A percentile compares a stretch with the other conserved stretches of the same genome.
Evolutionary conservation across 148 eudicot species (phyloP).

Genomic region (Camellia japonica): DNA sequence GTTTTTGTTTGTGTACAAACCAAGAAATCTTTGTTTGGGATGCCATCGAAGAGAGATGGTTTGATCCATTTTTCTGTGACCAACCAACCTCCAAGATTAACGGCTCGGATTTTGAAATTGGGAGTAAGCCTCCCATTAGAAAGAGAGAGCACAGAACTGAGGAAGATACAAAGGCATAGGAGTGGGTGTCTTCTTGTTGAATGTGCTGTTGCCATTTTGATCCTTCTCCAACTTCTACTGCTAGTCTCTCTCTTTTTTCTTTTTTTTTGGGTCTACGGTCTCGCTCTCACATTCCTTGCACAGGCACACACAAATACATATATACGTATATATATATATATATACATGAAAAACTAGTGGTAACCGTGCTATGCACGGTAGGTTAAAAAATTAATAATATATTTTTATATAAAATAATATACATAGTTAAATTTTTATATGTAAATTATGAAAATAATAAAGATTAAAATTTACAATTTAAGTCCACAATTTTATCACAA

Average conservation of each 20-base stretch:
- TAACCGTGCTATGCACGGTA: no score
- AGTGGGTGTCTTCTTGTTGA: background rate
- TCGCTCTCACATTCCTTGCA: background rate
- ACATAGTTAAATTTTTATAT: no score
- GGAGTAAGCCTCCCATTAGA: slow-evolving; percentile 22
- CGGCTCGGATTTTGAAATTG: slow-evolving; percentile 36
- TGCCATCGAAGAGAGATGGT: slow-evolving; percentile 66
- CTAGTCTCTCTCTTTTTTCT: no score
- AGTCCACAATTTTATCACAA: no score
- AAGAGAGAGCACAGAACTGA: slow-evolving; percentile 1
- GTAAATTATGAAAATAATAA: no score
- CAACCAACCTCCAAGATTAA: slow-evolving; percentile 76
- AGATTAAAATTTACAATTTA: no score
- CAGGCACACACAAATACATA: background rate
- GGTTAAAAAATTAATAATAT: no score
- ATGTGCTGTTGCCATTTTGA: background rate
- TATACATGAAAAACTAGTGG: no score
- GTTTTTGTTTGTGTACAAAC: slow-evolving; percentile 20
- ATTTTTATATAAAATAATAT: no score
- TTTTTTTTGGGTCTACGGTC: no score
- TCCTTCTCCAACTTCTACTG: background rate
- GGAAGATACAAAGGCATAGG: slow-evolving; percentile 3
- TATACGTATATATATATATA: no score
- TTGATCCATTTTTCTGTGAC: slow-evolving; percentile 75
- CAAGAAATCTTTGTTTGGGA: slow-evolving; percentile 63